These are phyloP conservation scores for Cladosporium austrohemisphaericum DNA, from an alignment of 2,329 filamentous ascomycete genomes.

Conservation along the genomic window DNA sequence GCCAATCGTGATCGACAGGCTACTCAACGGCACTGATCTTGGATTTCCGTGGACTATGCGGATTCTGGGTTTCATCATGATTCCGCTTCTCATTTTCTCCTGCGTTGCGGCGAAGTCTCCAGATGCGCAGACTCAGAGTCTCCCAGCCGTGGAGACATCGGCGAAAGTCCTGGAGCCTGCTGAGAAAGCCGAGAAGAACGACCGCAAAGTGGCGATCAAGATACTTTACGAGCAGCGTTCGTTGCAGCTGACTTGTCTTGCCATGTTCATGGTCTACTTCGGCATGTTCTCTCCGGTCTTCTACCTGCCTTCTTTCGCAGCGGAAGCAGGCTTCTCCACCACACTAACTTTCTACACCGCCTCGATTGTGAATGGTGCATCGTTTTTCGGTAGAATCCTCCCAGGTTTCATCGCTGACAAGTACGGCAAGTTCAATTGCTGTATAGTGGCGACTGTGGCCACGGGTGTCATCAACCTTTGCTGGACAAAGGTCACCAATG, in stretches of 20 bases:
- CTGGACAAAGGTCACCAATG: slow-evolving; percentile 25
- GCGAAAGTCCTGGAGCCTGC: background rate
- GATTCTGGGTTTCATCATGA: slow-evolving; percentile 49
- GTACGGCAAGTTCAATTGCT: slow-evolving; percentile 40
- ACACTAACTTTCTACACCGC: slow-evolving; percentile 33
- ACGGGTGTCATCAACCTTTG: slow-evolving; percentile 36
- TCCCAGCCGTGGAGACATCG: background rate
- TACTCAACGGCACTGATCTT: slow-evolving; percentile 45
- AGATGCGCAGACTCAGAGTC: background rate
- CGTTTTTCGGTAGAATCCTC: slow-evolving; percentile 39
- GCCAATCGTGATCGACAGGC: slow-evolving; percentile 45
- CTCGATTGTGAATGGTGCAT: slow-evolving; percentile 39
- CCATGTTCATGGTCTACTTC: slow-evolving; percentile 30
- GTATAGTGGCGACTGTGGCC: slow-evolving; percentile 35
- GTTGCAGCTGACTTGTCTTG: slow-evolving; percentile 19
- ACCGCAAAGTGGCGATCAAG: background rate
- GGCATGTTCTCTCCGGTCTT: slow-evolving; percentile 37
- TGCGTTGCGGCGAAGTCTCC: background rate
- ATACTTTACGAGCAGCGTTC: slow-evolving; percentile 8
- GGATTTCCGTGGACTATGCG: slow-evolving; percentile 55
- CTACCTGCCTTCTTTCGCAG: slow-evolving; percentile 39
- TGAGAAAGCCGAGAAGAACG: background rate
- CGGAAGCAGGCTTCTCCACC: slow-evolving; percentile 21
- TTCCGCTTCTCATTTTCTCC: slow-evolving; percentile 37
- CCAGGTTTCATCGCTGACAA: slow-evolving; percentile 40